phyloP scores from a whole-genome alignment of 441 rosid genomes.

The Bruguiera hainesii region DNA sequence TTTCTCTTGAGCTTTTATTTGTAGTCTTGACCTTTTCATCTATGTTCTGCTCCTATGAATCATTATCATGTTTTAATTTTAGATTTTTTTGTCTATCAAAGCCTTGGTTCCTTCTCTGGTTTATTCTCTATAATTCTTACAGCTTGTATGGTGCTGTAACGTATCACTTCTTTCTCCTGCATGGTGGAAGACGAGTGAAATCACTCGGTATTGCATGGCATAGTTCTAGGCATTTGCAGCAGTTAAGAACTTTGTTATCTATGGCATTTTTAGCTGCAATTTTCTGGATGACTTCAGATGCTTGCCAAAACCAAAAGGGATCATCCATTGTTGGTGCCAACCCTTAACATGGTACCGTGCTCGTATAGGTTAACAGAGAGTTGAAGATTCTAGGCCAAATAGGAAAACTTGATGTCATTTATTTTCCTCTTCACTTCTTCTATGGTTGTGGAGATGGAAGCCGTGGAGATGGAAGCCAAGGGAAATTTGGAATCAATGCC shows the following conservation, averaged over 20 bases:
- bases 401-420: background rate
- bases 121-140: too few species aligned
- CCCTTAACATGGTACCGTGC: background rate
- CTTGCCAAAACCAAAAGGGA: background rate
- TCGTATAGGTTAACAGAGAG: background rate
- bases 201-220: background rate
- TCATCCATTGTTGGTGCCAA: background rate
- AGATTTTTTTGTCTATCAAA: too few species aligned
- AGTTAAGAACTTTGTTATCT: slow-evolving; percentile 1
- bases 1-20: too few species aligned
- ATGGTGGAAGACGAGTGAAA: too few species aligned
- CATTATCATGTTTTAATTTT: too few species aligned
- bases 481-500: slow-evolving; percentile 10
- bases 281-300: slow-evolving; percentile 3
- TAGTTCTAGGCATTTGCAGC: background rate
- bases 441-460: slow-evolving; percentile 4
- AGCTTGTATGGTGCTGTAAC: too few species aligned
- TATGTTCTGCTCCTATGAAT: too few species aligned
- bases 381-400: background rate
- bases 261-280: background rate
- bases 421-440: background rate
- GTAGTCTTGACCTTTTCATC: too few species aligned
- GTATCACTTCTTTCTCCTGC: background rate
- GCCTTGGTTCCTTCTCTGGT: too few species aligned
- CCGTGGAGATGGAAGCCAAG: slow-evolving; percentile 6